Base-by-base conservation (phyloP, 2,329 filamentous ascomycete genomes). In the Pyrenochaeta sp. region DNA sequence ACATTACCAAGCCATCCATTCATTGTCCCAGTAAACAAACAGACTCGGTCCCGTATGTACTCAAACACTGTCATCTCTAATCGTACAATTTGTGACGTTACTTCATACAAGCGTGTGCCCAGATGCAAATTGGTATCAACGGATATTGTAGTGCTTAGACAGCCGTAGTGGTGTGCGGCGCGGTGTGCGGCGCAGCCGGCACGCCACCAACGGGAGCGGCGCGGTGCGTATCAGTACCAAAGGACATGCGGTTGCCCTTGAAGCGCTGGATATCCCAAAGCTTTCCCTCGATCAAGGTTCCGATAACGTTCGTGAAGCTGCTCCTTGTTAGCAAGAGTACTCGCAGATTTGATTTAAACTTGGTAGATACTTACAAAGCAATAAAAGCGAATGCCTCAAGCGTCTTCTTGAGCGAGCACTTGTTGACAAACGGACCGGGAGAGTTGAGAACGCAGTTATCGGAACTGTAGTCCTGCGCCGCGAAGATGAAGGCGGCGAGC, bases 401-500 rank as follows among this genome's bases (percentile, higher is more conserved):
- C 56, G 23, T 27, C 23, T 27, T 27, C 23, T 27, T 27, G 4
- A 27, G 23, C 23, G 23, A 27, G 23, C 23, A 58, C 35, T 61
- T 60, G 35, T 53, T 50, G 11, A 58, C 54, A 7, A 46, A 46
- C 2, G 31, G 17, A 27, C 23, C 23, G 2, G 60, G 60, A 5
- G 61, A 63, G 23, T 57, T 56, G 5, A 43, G 29, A 0, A 27
- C 45, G 18, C 59, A 65, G 20, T 35, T 51, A 17, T 54, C 52
- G 46, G 42, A 54, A 30, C 58, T 51, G 39, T 67, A 66, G 46
- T 67, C 62, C 46, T 67, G 64, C 7, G 49, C 47, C 7, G 64
- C 52, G 45, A 67, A 67, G 43, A 67, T 58, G 36, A 66, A 67
- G 32, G 60, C 64, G 12, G 60, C 60, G 31, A 67, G 62, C 64